These are phyloP conservation scores for Talaromyces sp. DNA, from an alignment of 2,329 filamentous ascomycete species.

Conservation along the genomic window DNA sequence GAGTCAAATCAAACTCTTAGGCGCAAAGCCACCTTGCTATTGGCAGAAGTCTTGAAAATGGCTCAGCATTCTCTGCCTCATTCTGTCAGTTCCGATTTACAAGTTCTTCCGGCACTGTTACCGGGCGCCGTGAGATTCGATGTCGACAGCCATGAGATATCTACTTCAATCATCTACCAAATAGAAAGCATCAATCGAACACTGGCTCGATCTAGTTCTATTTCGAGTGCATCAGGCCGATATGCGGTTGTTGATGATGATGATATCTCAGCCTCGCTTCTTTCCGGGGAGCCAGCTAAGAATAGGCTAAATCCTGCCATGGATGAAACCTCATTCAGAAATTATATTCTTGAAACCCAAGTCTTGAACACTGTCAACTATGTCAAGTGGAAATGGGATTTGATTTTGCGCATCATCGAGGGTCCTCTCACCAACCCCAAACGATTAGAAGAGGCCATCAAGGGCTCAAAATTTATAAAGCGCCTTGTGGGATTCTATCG, in stretches of 20 bases:
- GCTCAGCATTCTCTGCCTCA: constrained; percentile 78
- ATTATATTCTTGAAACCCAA: constrained; percentile 63
- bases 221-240: constrained; percentile 32
- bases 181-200: constrained; percentile 96
- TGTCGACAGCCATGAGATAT: constrained; percentile 67
- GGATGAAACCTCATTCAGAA: constrained; percentile 59
- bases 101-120: constrained; percentile 82
- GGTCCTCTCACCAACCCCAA: constrained; percentile 88
- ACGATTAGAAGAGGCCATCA: constrained; percentile 86
- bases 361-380: constrained; percentile 87
- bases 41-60: constrained; percentile 87
- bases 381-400: constrained; percentile 95
- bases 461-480: constrained; percentile 94
- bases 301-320: constrained; percentile 56
- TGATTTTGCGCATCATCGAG: constrained; percentile 85
- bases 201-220: constrained; percentile 68
- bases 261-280: constrained; percentile 39
- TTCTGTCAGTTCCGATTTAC: constrained; percentile 74
- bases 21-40: constrained; percentile 81
- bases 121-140: constrained; percentile 67
- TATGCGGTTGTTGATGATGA: constrained; percentile 38
- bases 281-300: constrained; percentile 37
- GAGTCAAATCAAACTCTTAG: constrained; percentile 54
- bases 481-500: constrained; percentile 90
- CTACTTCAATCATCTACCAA: constrained; percentile 90